Percentiles rank a stretch among this genome's conserved stretches.
Conservation (phyloP, 768 basidiomycete species). For the Boletus patriciae region DNA sequence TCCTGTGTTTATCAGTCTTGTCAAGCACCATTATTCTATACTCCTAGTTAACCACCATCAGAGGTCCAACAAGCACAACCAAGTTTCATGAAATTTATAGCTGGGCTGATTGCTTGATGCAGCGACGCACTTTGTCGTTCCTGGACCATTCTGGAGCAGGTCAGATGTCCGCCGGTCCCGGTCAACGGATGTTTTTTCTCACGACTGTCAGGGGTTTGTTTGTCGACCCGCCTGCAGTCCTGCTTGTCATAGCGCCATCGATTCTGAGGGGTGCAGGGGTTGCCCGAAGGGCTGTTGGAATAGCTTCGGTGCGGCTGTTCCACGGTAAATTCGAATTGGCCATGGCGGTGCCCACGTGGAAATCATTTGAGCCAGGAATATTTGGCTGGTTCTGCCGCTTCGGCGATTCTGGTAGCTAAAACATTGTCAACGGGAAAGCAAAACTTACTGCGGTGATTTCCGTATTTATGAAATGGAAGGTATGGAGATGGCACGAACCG, state of each 20-base stretch:
- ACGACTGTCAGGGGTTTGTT: too few species aligned
- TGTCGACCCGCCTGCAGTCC: too few species aligned
- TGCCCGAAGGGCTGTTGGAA: too few species aligned
- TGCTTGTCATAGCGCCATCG: too few species aligned
- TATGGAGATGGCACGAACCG: not conserved
- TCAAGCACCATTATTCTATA: not conserved
- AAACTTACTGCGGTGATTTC: not conserved
- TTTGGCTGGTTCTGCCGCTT: not conserved
- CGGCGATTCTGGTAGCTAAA: not conserved
- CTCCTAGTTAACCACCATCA: not conserved
- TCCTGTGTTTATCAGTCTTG: slow-evolving; percentile 6
- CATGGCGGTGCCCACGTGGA: not conserved
- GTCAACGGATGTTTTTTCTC: too few species aligned
- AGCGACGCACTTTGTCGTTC: not conserved
- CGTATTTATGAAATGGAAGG: not conserved
- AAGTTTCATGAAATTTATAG: not conserved
- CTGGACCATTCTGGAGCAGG: too few species aligned
- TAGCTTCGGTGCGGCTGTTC: too few species aligned
- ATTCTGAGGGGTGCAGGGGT: too few species aligned
- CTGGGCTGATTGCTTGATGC: not conserved
- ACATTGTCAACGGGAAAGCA: not conserved
- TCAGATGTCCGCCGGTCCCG: too few species aligned
- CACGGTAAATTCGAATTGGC: not conserved
- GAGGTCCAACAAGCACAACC: not conserved
- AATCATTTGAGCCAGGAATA: not conserved